Evolutionary conservation across 208 protist genomes (phyloP), one percentile per base, ranked within the genome.

Genomic region (Crithidia bombi): DNA sequence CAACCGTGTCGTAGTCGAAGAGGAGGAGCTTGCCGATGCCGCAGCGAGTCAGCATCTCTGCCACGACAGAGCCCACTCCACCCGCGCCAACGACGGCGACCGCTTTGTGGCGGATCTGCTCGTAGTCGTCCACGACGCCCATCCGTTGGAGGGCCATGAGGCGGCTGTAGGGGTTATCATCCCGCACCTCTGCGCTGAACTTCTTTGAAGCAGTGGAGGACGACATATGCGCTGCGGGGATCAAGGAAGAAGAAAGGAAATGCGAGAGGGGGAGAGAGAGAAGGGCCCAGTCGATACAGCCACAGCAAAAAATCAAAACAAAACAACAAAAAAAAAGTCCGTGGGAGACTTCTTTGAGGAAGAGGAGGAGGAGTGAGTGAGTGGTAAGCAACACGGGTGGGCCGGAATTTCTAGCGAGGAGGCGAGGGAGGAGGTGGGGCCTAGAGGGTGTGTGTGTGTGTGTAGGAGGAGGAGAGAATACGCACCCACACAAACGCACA

Each of bases 1-100:
- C 97, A 9, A 99, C 98, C 52, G 86, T 98, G 86, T 99, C 98
- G 85, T 99, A 99, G 83, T 99, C 98, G 69, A 98, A 99, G 47
- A 99, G 81, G n/a, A 99, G 68, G 14, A 99, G 82, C 79, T 99
- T 99, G 49, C 98, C 98, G 49, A 99, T 91, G 44, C 98, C 98
- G 78, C 98, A 99, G 39, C 98, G 86, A 6, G 96, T 98, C 14
- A 99, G 87, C 98, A 99, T 99, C 73, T 99, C 98, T 1, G 96
- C 96, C n/a, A 96, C 93, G n/a, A 99, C 97, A 49, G 82, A 91
- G 59, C 98, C 98, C 15, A 99, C 96, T 49, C 97, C 97, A 33
- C 97, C 97, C 14, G 98, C 83, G 47, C 98, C 98, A 54, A 99
- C 91, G 56, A 99, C 82, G 23, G 92, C 85, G 47, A 99, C 92